Evolutionary conservation across 352 stramenopile species (phyloP), one percentile per base, ranked within the genome.

Genomic region (Phytopythium boreale): DNA sequence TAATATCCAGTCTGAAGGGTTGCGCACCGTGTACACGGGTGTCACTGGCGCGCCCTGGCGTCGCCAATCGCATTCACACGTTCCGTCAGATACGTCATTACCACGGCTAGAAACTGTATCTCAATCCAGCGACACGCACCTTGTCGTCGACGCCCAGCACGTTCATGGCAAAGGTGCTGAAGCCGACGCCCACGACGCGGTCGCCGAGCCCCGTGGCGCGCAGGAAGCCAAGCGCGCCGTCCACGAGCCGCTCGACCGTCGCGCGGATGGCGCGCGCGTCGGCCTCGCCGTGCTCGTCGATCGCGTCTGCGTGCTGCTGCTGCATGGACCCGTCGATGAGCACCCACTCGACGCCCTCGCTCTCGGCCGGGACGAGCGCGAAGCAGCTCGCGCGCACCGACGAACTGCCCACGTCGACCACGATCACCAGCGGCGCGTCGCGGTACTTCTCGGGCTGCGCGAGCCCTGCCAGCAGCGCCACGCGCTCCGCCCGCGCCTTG

Each of bases 91-190:
- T 10, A 37, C 34, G 34, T 37, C 34, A 10, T 37, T 37, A n/a
- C n/a, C n/a, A n/a, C n/a, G n/a, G n/a, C n/a, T n/a, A n/a, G n/a
- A n/a, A n/a, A n/a, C n/a, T n/a, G n/a, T n/a, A n/a, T 27, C 19
- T 56, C 17, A 43, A 14, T 22, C 11, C 31, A 9, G 27, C 31
- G 27, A 26, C 31, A 20, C 63, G 11, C 52, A 80, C 76, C 72
- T 75, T 69, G 6, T 46, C 41, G 70, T 98, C 80, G 0, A 98
- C 67, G 9, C 90, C 94, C 20, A 98, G 64, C 15, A 98, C 57
- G 62, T 98, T 98, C 93, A 98, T 98, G 1, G 84, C 92, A 72
- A 98, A 98, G 34, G 84, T 89, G 60, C 88, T 96, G 70, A 98
- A 97, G 56, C 93, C 94, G 34, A 98, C 76, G 11, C 81, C 89